Conservation (phyloP, 805 yeast genomes). For the Candida michaelii region DNA sequence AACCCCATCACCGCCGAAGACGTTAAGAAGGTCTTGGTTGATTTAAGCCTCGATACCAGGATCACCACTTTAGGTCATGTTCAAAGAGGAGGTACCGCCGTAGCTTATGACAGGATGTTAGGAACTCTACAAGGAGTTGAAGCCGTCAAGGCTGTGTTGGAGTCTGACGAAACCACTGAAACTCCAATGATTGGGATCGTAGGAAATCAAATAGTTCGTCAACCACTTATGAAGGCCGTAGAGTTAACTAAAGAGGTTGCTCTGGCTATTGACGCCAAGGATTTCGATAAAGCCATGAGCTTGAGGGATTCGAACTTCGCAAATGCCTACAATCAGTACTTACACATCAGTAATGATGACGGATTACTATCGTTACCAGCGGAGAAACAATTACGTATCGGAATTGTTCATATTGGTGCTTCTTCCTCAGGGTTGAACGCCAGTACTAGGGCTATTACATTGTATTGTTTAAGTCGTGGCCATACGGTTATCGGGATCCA, state of each 20-base stretch:
- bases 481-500: constrained; percentile 70
- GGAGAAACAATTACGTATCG: constrained; percentile 58
- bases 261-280: constrained; percentile 59
- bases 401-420: constrained; percentile 76
- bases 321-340: constrained; percentile 61
- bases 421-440: constrained; percentile 79
- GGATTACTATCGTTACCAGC: constrained; percentile 43
- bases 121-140: constrained; percentile 83
- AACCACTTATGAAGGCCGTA: constrained; percentile 73
- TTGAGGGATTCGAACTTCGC: constrained; percentile 70
- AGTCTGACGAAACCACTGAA: constrained; percentile 65
- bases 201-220: constrained; percentile 68
- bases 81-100: constrained; percentile 83
- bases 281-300: constrained; percentile 68
- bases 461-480: constrained; percentile 73
- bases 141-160: constrained; percentile 74
- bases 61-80: constrained; percentile 78
- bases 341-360: constrained; percentile 51
- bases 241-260: constrained; percentile 71
- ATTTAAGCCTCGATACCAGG: constrained; percentile 73
- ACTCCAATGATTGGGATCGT: constrained; percentile 76
- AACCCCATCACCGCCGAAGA: constrained; percentile 65
- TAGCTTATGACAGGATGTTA: constrained; percentile 67
- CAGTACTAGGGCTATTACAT: constrained; percentile 73
- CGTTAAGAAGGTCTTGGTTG: constrained; percentile 65